These are phyloP conservation scores for Globisporangium barbulae DNA, from an alignment of 352 stramenopile genomes.

Conservation along the genomic window DNA sequence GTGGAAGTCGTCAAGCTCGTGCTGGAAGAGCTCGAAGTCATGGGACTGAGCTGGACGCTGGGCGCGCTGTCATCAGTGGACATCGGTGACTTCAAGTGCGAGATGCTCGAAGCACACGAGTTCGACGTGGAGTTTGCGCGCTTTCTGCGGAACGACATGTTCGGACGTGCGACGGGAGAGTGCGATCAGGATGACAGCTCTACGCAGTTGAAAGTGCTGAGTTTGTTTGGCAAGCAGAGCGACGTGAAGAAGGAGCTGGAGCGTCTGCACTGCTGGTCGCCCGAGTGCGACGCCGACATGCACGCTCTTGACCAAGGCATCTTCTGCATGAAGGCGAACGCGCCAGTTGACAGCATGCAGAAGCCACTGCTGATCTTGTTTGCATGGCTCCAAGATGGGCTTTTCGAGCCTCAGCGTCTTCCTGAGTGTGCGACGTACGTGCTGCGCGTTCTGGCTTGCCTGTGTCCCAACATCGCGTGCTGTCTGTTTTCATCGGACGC, in stretches of 20 bases:
- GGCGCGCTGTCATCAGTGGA: constrained; percentile 41
- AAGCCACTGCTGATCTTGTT: too few relatives aligned
- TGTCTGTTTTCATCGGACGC: too few relatives aligned
- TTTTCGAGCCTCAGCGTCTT: constrained; percentile 39
- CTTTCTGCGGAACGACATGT: constrained; percentile 50
- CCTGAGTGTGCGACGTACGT: constrained; percentile 60
- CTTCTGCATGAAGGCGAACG: constrained; percentile 32
- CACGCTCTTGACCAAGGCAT: constrained; percentile 42
- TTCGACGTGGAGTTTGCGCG: constrained; percentile 62
- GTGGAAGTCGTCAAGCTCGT: constrained; percentile 65
- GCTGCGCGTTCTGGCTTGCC: constrained; percentile 54
- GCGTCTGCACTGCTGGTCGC: constrained; percentile 33
- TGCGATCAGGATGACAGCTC: neutral
- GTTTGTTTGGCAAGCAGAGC: constrained; percentile 56
- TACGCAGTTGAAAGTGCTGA: constrained; percentile 30
- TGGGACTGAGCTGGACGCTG: constrained; percentile 51
- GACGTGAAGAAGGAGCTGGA: constrained; percentile 41
- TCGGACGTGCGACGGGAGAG: constrained; percentile 15
- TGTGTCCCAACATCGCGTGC: too few relatives aligned
- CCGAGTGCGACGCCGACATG: constrained; percentile 32
- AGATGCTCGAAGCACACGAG: constrained; percentile 44
- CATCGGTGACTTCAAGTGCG: constrained; percentile 38
- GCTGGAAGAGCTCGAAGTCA: constrained; percentile 57
- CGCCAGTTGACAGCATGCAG: too few relatives aligned
- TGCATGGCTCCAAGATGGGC: constrained; percentile 42